Percentiles rank a stretch among this genome's conserved stretches.
Evolutionary conservation across 202 grass and related monocot species (phyloP).

Genomic region (Brachypodium distachyon): DNA sequence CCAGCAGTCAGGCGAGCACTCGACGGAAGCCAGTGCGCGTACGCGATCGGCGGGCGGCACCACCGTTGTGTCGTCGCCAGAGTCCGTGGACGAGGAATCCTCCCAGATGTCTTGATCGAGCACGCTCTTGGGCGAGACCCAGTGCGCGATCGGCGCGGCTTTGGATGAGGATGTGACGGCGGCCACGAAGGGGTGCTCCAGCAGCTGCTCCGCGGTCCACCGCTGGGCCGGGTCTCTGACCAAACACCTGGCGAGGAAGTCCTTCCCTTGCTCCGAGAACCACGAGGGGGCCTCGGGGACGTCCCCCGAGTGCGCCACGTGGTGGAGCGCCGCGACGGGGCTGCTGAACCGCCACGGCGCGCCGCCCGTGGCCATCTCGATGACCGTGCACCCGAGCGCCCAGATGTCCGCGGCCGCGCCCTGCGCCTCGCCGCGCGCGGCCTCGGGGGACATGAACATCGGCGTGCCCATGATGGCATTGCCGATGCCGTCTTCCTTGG

Average conservation of each 20-base stretch:
- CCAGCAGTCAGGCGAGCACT: conserved; percentile 26
- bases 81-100: background rate
- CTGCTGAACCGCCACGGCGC: conserved; percentile 33
- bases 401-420: conserved; percentile 39
- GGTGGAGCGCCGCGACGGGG: conserved; percentile 29
- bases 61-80: background rate
- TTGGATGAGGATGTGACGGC: background rate
- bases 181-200: conserved; percentile 41
- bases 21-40: background rate
- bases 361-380: conserved; percentile 53
- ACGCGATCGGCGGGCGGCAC: conserved; percentile 25
- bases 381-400: conserved; percentile 45
- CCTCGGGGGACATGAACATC: conserved; percentile 70
- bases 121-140: conserved; percentile 51
- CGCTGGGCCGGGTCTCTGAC: conserved; percentile 35
- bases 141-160: background rate
- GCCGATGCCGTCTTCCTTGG: background rate
- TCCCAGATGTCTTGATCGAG: conserved; percentile 51
- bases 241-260: conserved; percentile 49
- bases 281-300: conserved; percentile 18
- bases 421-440: conserved; percentile 44
- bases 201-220: conserved; percentile 52
- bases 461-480: conserved; percentile 35
- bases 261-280: conserved; percentile 40
- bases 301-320: conserved; percentile 32